Percentiles rank a stretch among this genome's conserved stretches.
These are phyloP conservation scores for Curvularia sp. DNA, from an alignment of 2,329 filamentous ascomycete genomes.

Conservation along the genomic window DNA sequence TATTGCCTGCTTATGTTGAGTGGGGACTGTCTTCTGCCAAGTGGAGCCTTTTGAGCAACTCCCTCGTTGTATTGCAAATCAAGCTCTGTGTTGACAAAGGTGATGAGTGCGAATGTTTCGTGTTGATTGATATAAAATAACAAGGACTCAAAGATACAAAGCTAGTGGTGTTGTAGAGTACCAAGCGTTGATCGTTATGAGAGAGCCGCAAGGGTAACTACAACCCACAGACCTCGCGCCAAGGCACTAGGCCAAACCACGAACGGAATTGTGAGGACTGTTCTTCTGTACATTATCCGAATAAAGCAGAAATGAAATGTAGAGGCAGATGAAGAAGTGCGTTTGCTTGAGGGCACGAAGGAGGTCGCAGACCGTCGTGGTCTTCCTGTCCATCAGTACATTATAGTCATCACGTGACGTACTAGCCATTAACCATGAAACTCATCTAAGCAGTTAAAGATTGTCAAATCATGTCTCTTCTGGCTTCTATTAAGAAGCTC, in stretches of 20 bases:
- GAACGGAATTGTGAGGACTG: no score
- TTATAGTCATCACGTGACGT: neutral
- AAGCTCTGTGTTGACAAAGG: neutral
- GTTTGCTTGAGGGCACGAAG: accelerated
- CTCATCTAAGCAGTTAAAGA: neutral
- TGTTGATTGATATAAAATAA: neutral
- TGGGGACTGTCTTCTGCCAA: no score
- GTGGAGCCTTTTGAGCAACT: no score
- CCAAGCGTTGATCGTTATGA: neutral
- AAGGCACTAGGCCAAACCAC: neutral
- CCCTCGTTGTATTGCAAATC: no score
- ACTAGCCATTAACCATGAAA: no score
- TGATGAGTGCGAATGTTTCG: neutral
- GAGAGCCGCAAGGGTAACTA: neutral
- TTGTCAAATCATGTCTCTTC: neutral
- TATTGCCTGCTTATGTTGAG: no score
- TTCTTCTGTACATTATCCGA: neutral
- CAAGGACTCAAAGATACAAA: neutral
- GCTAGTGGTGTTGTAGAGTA: neutral
- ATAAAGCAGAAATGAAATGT: neutral
- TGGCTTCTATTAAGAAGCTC: neutral
- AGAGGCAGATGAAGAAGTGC: neutral
- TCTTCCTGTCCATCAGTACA: neutral
- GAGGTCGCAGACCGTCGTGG: neutral
- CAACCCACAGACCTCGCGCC: neutral